phyloP scores from a whole-genome alignment of 257 asterid species.

The Cinchona pubescens region DNA sequence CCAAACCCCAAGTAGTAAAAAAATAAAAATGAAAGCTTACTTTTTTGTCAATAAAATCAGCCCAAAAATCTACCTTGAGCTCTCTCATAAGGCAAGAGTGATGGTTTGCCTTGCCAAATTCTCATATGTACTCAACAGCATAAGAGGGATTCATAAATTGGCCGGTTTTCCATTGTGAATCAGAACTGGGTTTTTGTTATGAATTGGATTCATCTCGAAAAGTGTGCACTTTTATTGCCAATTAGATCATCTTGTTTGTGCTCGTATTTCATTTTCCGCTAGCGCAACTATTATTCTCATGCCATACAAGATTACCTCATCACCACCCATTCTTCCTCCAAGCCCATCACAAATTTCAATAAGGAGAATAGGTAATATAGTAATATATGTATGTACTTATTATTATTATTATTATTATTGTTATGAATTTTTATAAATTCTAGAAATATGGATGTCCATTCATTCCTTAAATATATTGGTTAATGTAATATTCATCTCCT shows the following conservation, averaged over 20 bases:
- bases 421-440: too few relatives aligned
- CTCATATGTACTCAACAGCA: conserved; percentile 32
- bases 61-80: conserved; percentile 41
- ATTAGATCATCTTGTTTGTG: too few relatives aligned
- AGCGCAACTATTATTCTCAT: too few relatives aligned
- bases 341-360: background rate
- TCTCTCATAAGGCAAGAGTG: conserved; percentile 28
- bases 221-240: too few relatives aligned
- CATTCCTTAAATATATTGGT: too few relatives aligned
- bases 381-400: too few relatives aligned
- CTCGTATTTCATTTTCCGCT: too few relatives aligned
- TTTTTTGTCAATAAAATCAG: conserved; percentile 33
- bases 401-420: too few relatives aligned
- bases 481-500: too few relatives aligned
- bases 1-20: too few relatives aligned
- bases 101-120: conserved; percentile 25
- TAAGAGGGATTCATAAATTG: conserved; percentile 25
- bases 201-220: conserved; percentile 33
- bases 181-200: conserved; percentile 31
- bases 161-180: conserved; percentile 32
- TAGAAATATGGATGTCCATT: too few relatives aligned
- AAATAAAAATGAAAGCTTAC: conserved; percentile 1
- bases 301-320: background rate
- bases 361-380: background rate
- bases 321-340: background rate